Evolutionary conservation across 2,329 filamentous ascomycete species (phyloP).

Genomic region (Mollisiaceae sp.): DNA sequence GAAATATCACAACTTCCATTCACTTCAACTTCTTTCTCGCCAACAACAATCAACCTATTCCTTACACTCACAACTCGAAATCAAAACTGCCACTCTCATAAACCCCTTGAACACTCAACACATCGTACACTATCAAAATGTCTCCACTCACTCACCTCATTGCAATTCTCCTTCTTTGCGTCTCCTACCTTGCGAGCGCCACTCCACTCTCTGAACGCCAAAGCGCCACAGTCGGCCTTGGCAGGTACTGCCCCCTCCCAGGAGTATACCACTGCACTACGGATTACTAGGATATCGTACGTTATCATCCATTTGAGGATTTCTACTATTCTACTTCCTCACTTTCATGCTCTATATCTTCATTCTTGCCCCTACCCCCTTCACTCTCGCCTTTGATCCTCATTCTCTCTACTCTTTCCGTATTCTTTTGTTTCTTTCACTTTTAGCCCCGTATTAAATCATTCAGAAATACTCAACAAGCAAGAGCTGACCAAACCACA

Average conservation of each 20-base stretch:
- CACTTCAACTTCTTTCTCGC: background rate
- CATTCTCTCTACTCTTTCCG: background rate
- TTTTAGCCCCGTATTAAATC: no score
- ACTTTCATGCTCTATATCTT: no score
- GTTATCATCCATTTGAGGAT: background rate
- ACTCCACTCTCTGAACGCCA: background rate
- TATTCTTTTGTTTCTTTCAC: background rate
- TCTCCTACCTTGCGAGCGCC: background rate
- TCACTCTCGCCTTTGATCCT: background rate
- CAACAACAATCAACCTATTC: background rate
- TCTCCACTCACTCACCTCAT: background rate
- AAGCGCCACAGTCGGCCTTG: background rate
- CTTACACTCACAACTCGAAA: background rate
- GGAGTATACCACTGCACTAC: background rate
- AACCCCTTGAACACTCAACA: background rate
- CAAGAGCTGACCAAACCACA: no score
- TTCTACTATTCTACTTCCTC: background rate
- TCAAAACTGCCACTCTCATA: background rate
- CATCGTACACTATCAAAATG: background rate
- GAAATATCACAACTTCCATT: background rate
- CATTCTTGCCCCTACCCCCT: background rate
- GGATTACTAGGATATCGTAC: background rate
- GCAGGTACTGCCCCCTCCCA: background rate
- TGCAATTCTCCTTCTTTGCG: background rate
- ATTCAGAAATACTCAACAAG: no score